These are phyloP conservation scores for Debaryomycetaceae sp. DNA, from an alignment of 1,139 yeast species.

Conservation along the genomic window DNA sequence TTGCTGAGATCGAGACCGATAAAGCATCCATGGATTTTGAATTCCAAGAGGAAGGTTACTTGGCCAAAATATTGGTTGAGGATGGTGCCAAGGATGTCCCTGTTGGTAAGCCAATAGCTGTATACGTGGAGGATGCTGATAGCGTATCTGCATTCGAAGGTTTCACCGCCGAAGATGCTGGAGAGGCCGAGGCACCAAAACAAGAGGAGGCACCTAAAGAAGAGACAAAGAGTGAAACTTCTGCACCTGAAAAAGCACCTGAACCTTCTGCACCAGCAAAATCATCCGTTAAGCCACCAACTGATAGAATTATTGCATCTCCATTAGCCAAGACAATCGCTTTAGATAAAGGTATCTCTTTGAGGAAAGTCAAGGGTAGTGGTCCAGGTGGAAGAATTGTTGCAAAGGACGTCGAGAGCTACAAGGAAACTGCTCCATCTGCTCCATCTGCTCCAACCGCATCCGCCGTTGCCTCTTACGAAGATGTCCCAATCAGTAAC, in stretches of 20 bases:
- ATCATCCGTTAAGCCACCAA: conserved; percentile 22
- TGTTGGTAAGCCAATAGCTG: conserved; percentile 95
- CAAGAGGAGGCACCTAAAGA: conserved; percentile 25
- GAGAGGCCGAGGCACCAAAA: conserved; percentile 44
- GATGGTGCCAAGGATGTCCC: conserved; percentile 89
- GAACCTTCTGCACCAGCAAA: conserved; percentile 24
- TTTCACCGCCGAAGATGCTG: conserved; percentile 84
- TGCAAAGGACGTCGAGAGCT: conserved; percentile 82
- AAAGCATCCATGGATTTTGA: conserved; percentile 99
- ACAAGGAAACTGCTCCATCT: conserved; percentile 40
- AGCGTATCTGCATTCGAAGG: conserved; percentile 86
- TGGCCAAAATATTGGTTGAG: conserved; percentile 84
- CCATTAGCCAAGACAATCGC: conserved; percentile 95
- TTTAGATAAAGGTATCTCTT: conserved; percentile 84
- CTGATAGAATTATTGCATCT: conserved; percentile 82
- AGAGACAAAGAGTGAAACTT: conserved; percentile 20
- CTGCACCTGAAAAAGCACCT: conserved; percentile 15
- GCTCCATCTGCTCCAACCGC: conserved; percentile 49
- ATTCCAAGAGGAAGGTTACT: conserved; percentile 95
- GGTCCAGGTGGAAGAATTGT: conserved; percentile 96
- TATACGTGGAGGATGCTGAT: conserved; percentile 81
- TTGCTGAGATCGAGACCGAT: conserved; percentile 97
- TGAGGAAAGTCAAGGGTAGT: conserved; percentile 81
- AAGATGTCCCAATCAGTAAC: conserved; percentile 80
- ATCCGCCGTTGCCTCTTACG: conserved; percentile 55